Conservation (phyloP, 257 asterid species). For the Asclepias syriaca region DNA sequence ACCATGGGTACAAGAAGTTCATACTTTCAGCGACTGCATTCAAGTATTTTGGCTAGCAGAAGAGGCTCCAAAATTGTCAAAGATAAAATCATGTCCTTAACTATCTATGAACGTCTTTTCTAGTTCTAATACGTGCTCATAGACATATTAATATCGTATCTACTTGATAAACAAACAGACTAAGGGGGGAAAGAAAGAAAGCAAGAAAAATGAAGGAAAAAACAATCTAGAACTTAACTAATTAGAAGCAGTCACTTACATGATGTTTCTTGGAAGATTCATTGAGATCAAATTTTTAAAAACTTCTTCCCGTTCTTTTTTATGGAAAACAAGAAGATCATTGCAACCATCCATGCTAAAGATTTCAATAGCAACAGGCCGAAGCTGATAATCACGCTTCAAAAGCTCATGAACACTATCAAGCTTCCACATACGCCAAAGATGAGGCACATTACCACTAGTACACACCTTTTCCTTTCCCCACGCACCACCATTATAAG, state of each 20-base stretch:
- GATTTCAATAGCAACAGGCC: conserved; percentile 97
- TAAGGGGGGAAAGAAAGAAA: background rate
- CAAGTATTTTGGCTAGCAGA: background rate
- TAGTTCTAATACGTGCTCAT: background rate
- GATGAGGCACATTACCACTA: conserved; percentile 88
- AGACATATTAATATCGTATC: background rate
- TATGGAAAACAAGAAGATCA: conserved; percentile 95
- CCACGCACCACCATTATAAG: conserved; percentile 99
- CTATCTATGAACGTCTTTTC: background rate
- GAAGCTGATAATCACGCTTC: conserved; percentile 98
- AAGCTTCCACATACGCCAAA: conserved; percentile 99
- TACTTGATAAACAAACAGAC: background rate
- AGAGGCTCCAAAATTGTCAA: background rate
- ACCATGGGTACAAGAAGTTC: background rate
- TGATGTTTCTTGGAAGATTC: conserved; percentile 98
- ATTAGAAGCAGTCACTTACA: conserved; percentile 52
- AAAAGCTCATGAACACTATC: conserved; percentile 93
- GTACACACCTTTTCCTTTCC: conserved; percentile 86
- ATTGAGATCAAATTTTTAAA: conserved; percentile 87
- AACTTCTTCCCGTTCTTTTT: conserved; percentile 93
- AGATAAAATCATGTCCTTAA: background rate
- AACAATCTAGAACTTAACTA: background rate
- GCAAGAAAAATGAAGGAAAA: background rate
- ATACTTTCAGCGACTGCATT: background rate
- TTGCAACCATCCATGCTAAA: conserved; percentile 99